Conservation (phyloP, 1,284 basidiomycete genomes). For the Coniferiporia weirii region DNA sequence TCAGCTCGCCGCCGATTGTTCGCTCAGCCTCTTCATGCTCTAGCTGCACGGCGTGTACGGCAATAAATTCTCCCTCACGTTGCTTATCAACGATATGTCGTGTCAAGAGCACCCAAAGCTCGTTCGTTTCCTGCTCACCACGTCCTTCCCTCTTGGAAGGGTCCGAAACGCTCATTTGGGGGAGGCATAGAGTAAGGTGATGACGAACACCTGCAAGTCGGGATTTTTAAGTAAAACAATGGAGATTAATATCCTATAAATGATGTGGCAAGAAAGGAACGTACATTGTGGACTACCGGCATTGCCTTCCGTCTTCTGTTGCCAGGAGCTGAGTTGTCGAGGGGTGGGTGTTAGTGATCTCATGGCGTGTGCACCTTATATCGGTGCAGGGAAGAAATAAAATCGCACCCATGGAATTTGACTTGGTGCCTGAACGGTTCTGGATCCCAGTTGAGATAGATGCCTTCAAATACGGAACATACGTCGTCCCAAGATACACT, state of each 20-base stretch:
- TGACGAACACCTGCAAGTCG: neutral
- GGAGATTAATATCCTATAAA: too few species aligned
- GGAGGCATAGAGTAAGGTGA: neutral
- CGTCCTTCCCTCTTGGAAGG: neutral
- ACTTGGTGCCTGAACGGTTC: conserved; percentile 45
- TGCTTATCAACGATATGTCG: conserved; percentile 65
- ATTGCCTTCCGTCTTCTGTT: conserved; percentile 34
- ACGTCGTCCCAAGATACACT: conserved; percentile 14
- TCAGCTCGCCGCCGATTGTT: neutral
- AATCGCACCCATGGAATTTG: conserved; percentile 60
- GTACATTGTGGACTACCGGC: conserved; percentile 16
- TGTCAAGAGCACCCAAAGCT: conserved; percentile 78
- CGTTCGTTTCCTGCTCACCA: conserved; percentile 21
- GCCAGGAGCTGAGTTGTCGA: neutral
- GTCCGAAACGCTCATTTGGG: neutral
- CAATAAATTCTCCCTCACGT: conserved; percentile 62
- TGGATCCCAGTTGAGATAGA: conserved; percentile 90
- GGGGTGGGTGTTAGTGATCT: neutral
- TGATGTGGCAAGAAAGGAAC: neutral
- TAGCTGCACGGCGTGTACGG: conserved; percentile 47
- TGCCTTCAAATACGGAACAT: conserved; percentile 61
- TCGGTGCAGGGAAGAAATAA: neutral
- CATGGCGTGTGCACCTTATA: neutral
- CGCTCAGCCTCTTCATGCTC: conserved; percentile 32
- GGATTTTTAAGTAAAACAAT: too few species aligned